phyloP scores from a whole-genome alignment of 2,329 filamentous ascomycete species.

The Rhynchosporium graminicola region DNA sequence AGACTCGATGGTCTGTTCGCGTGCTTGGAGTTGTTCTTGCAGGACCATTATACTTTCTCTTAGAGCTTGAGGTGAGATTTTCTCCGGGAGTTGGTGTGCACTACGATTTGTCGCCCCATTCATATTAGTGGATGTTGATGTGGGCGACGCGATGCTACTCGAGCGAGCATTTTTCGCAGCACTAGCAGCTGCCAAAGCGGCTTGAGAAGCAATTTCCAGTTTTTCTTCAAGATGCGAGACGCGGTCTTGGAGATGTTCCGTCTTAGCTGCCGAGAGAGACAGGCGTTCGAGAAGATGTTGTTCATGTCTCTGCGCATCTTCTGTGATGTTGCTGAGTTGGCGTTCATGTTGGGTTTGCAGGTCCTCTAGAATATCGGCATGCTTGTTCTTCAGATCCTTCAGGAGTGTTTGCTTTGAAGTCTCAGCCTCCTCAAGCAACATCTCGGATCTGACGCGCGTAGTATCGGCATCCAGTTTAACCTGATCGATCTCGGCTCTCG shows the following conservation, averaged over 20 bases:
- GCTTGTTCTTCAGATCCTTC: conserved; percentile 54
- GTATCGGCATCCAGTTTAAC: conserved; percentile 79
- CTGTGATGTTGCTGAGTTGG: conserved; percentile 69
- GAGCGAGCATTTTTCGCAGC: conserved; percentile 39
- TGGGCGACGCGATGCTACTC: conserved; percentile 19
- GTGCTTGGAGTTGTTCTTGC: conserved; percentile 94
- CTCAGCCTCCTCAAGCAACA: conserved; percentile 80
- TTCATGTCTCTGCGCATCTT: conserved; percentile 81
- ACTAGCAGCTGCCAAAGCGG: conserved; percentile 57
- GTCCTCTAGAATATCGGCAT: conserved; percentile 72
- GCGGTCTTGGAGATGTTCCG: conserved; percentile 82
- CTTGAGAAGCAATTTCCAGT: conserved; percentile 82
- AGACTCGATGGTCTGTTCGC: conserved; percentile 85
- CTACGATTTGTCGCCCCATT: conserved; percentile 17
- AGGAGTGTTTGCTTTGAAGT: conserved; percentile 62
- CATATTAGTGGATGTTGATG: conserved; percentile 42
- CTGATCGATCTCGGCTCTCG: conserved; percentile 75
- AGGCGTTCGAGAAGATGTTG: conserved; percentile 79
- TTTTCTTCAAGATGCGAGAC: conserved; percentile 85
- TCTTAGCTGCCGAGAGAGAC: conserved; percentile 79
- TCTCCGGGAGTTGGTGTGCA: conserved; percentile 65
- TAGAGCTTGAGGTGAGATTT: conserved; percentile 90
- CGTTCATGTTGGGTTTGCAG: conserved; percentile 74
- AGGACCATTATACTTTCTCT: conserved; percentile 95
- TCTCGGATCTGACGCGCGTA: conserved; percentile 76